These are phyloP conservation scores for Nannochloris sp. DNA, from an alignment of 139 green algal genomes.

Conservation along the genomic window DNA sequence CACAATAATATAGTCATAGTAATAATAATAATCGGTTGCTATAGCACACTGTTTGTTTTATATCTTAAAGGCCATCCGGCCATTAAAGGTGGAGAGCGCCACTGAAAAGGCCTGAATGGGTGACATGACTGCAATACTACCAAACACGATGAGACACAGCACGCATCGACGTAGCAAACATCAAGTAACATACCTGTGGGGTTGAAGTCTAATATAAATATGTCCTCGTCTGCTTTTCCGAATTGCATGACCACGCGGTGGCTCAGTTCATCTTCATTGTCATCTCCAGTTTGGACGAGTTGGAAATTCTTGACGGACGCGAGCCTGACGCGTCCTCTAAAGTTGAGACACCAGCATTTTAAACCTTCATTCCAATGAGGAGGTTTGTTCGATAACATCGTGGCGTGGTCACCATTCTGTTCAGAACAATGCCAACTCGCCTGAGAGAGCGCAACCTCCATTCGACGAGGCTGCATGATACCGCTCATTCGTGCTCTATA, in stretches of 20 bases:
- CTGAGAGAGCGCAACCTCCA: constrained; percentile 1
- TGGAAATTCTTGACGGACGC: constrained; percentile 99
- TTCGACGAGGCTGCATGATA: constrained; percentile 41
- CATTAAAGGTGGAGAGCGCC: constrained; percentile 87
- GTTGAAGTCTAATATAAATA: constrained; percentile 94
- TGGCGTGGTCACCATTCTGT: neutral
- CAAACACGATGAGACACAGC: too few relatives aligned
- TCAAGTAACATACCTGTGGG: constrained; percentile 16
- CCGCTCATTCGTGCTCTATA: constrained; percentile 34
- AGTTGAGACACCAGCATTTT: constrained; percentile 97
- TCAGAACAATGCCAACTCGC: neutral
- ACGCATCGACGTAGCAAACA: too few relatives aligned
- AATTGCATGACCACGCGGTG: constrained; percentile 77
- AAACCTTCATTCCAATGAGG: constrained; percentile 92
- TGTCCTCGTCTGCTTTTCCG: constrained; percentile 77
- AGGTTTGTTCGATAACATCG: constrained; percentile 78
- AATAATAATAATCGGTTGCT: too few relatives aligned
- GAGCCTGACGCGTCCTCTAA: constrained; percentile 93
- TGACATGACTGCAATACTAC: constrained; percentile 25
- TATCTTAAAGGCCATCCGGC: constrained; percentile 61
- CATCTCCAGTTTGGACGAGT: constrained; percentile 30
- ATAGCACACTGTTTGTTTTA: neutral
- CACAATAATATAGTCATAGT: too few relatives aligned
- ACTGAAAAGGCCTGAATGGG: constrained; percentile 88
- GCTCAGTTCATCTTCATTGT: neutral